Conservation (phyloP, 805 yeast genomes). For the Saccharomycopsis fermentans region DNA sequence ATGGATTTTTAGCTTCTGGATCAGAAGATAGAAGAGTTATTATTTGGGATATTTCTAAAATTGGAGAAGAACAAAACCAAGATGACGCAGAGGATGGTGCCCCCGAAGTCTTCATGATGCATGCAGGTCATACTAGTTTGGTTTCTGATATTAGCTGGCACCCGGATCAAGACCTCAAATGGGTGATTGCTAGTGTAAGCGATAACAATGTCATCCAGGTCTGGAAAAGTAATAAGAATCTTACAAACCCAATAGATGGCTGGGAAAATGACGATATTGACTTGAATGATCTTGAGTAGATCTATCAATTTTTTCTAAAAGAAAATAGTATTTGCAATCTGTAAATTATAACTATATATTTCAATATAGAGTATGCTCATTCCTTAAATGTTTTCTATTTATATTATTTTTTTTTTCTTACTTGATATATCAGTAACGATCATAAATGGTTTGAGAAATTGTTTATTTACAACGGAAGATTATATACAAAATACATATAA, state of each 20-base stretch:
- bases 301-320: no score
- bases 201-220: conserved; percentile 36
- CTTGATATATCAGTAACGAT: background rate
- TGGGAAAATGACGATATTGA: conserved; percentile 12
- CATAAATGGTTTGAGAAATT: background rate
- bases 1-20: conserved; percentile 70
- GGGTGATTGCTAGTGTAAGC: conserved; percentile 56
- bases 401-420: background rate
- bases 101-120: conserved; percentile 84
- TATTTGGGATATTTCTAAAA: conserved; percentile 68
- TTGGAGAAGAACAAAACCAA: conserved; percentile 77
- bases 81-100: conserved; percentile 90
- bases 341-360: no score
- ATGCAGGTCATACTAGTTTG: conserved; percentile 80
- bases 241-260: conserved; percentile 23
- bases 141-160: conserved; percentile 67
- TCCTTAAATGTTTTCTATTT: background rate
- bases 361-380: background rate
- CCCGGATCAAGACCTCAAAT: conserved; percentile 46
- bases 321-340: no score
- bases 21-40: conserved; percentile 70
- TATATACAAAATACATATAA: background rate
- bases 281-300: conserved; percentile 22
- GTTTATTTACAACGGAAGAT: background rate
- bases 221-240: conserved; percentile 33